Evolutionary conservation across 2,329 filamentous ascomycete genomes (phyloP), one percentile per base, ranked within the genome.

Genomic region (Pseudocercospora fijiensis): DNA sequence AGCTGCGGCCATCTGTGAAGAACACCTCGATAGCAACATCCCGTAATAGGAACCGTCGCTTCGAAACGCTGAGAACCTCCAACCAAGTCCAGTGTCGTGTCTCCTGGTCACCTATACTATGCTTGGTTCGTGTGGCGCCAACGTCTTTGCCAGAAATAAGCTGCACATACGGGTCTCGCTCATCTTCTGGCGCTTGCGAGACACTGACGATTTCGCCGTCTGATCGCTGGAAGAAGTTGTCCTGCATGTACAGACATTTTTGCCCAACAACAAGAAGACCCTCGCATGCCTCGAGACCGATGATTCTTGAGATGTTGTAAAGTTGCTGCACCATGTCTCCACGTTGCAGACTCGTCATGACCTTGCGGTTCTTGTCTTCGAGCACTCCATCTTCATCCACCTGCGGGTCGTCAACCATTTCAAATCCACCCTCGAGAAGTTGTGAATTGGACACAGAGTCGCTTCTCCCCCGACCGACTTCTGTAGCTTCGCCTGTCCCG

Each of bases 181-280:
- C 96, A 69, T 98, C 93, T 0, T 85, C 81, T 0, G 94, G 92
- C 1, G 95, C 96, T 77, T 98, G 92, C 86, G 91, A 94, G 8
- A 96, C 93, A 72, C 96, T 94, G 64, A 99, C 91, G 73, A 99
- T 97, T 75, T 99, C 96, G 11, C 94, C 94, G 73, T 97, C 95
- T 1, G 90, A 88, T 67, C 94, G 88, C 74, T 98, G 94, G 75
- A 99, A 98, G 73, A 96, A 94, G 70, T 95, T 94, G 78, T 99
- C 95, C 77, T 98, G 90, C 69, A 99, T 89, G 74, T 99, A 99
- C 16, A 99, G 84, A 55, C 88, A 90, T 70, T 94, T 90, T 76
- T 96, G 96, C 18, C 95, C 95, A 45, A 98, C 84, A 60, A 99
- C 96, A 33, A 99, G 82, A 47, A 99, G 88, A 7, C 95, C 95